Evolutionary conservation across 2,329 filamentous ascomycete species (phyloP), one percentile per base, ranked within the genome.

Genomic region (Metarhizium rileyi): DNA sequence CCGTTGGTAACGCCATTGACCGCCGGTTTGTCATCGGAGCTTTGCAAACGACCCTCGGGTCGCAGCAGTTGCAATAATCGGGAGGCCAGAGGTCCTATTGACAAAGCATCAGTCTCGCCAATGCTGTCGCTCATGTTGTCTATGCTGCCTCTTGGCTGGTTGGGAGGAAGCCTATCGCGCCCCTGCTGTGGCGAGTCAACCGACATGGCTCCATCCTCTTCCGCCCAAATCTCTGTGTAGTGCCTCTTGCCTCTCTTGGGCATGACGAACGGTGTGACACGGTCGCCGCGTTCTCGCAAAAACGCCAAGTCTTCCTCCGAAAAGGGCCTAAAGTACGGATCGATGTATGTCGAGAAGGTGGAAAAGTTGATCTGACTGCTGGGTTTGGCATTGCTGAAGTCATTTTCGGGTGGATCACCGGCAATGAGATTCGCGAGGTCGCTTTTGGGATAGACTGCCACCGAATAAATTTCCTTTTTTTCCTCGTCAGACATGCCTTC

Each of bases 291-390:
- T 68, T 98, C 93, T 60, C 90, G 84, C 35, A 98, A 69, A 63
- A 96, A 98, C 1, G 88, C 89, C 43, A 96, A 78, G 62, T 98
- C 93, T 63, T 98, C 93, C 63, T 98, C 93, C 0, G 85, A 87
- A 58, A 95, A 86, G 0, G 86, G 83, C 5, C 91, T 81, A 56
- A 96, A 93, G 69, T 87, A 97, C 0, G 90, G 88, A 55, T 98
- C 93, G 49, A 94, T 79, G 63, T 93, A 95, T 5, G 86, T 83
- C n/a, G 86, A 84, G 66, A 98, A 98, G 2, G 91, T 95, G 50
- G 82, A 86, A 56, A 93, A 93, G 64, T 87, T 90, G 65, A 97
- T 93, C 71, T 98, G 93, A 60, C 91, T 95, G 20, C 84, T 84
- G 5, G 91, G 90, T 64, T 97, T 98, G 30, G 89, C 86, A 63